Conservation (phyloP, 2,329 filamentous ascomycete genomes). For the Aspergillus ochraceoroseus region DNA sequence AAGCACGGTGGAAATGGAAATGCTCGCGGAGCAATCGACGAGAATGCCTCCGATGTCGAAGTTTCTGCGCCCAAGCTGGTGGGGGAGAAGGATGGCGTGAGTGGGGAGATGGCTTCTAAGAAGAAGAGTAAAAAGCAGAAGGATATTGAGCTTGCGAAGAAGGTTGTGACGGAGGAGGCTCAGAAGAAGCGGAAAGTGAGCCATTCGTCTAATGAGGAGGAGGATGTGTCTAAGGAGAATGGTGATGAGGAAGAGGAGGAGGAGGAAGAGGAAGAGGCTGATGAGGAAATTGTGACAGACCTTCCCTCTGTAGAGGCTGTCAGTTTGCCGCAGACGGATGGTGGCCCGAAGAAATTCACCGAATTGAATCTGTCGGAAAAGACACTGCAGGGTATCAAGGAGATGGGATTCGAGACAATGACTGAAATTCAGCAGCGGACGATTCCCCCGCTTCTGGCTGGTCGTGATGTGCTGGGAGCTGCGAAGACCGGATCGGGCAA, state of each 20-base stretch:
- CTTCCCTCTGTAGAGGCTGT: conserved; percentile 51
- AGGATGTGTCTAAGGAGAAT: conserved; percentile 29
- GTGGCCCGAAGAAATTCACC: conserved; percentile 65
- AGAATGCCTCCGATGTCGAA: conserved; percentile 25
- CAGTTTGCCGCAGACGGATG: conserved; percentile 53
- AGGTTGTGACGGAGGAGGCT: conserved; percentile 25
- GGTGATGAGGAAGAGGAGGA: conserved; percentile 31
- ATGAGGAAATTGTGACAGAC: conserved; percentile 39
- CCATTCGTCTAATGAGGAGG: conserved; percentile 35
- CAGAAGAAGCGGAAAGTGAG: conserved; percentile 40
- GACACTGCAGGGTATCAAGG: conserved; percentile 79
- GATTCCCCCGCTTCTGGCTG: conserved; percentile 82
- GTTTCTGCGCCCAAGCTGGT: conserved; percentile 25
- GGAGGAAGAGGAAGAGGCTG: conserved; percentile 27
- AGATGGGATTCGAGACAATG: conserved; percentile 94
- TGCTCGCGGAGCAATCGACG: conserved; percentile 24
- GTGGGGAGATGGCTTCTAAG: conserved; percentile 10
- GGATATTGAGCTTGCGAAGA: conserved; percentile 12
- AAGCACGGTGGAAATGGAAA: conserved; percentile 32
- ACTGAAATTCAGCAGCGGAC: conserved; percentile 86
- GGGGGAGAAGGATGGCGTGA: conserved; percentile 20
- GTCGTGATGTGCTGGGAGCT: conserved; percentile 86
- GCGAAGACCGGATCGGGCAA: conserved; percentile 97
- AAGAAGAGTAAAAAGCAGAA: conserved; percentile 21
- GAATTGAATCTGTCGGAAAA: conserved; percentile 82